Evolutionary conservation across 768 basidiomycete species (phyloP).

Genomic region (Rhizopogon sp.): DNA sequence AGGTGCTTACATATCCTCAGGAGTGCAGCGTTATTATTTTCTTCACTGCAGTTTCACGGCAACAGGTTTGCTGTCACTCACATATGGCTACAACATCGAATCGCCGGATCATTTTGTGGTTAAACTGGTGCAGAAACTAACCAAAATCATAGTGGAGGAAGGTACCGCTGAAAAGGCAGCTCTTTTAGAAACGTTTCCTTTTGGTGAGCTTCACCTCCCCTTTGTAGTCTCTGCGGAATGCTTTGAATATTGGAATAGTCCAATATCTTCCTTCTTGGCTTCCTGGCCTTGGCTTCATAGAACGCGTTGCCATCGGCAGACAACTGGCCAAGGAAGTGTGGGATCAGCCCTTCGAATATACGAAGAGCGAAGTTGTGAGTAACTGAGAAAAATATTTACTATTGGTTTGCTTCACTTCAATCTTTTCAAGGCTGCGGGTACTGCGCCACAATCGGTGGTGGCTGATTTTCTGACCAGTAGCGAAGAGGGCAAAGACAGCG

Average conservation of each 20-base stretch:
- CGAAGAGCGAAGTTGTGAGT: constrained; percentile 3
- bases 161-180: background rate
- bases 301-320: background rate
- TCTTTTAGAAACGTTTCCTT: constrained; percentile 1
- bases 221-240: background rate
- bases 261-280: constrained; percentile 9
- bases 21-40: background rate
- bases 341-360: constrained; percentile 1
- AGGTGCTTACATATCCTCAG: background rate
- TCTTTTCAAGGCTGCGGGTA: background rate
- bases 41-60: background rate
- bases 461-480: too few species aligned
- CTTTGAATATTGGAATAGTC: background rate
- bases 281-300: constrained; percentile 9
- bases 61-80: background rate
- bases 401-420: too few species aligned
- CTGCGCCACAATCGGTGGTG: background rate
- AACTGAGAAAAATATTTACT: too few species aligned
- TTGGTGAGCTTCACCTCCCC: background rate
- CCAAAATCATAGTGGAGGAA: background rate
- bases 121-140: background rate
- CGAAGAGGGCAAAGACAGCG: too few species aligned
- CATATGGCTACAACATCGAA: constrained; percentile 2
- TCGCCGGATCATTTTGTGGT: constrained; percentile 4
- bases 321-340: background rate